Evolutionary conservation across 2,329 filamentous ascomycete species (phyloP), one percentile per base, ranked within the genome.

Genomic region (Colletotrichum caudatum): DNA sequence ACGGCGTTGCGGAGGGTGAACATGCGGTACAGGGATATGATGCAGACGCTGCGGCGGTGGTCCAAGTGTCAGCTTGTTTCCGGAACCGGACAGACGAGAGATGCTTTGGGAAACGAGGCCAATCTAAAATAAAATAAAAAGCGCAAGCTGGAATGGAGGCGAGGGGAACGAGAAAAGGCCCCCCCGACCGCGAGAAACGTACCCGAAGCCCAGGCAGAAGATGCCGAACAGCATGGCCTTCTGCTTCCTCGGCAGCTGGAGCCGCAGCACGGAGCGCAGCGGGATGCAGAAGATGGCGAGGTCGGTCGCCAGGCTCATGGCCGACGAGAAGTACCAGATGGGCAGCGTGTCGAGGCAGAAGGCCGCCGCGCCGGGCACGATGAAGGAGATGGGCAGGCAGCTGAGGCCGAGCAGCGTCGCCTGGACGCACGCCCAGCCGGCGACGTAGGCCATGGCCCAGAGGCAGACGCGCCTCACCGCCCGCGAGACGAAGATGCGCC

Each of bases 141-240:
- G n/a, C n/a, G 12, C 12, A 14, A 39, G 37, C 1, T 1, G 39
- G 16, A 18, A 9, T 1, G 41, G 44, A 6, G 16, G 41, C 6
- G 6, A 2, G 39, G 39, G 39, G 39, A 14, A 41, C 3, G 3
- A 18, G 29, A 44, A 41, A 41, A 41, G 2, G 14, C 12, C 39
- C 33, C 33, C 33, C 35, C 1, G 44, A n/a, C 20, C 6, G 16
- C 6, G 4, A 44, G 9, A n/a, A 2, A 77, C 76, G 74, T 66
- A 80, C 78, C 79, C 77, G 72, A 80, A 80, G 7, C 78, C 78
- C 12, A 80, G 75, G 39, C 76, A 75, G 51, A 80, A 80, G 46
- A 80, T 76, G 18, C 73, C 74, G 12, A 78, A 66, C 7, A 80
- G 71, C 62, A 79, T 71, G 29, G 76, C 59, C 64, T 77, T 79